Evolutionary conservation across 2,329 filamentous ascomycete genomes (phyloP), one percentile per base, ranked within the genome.

Genomic region (Lasiodiplodia sp.): DNA sequence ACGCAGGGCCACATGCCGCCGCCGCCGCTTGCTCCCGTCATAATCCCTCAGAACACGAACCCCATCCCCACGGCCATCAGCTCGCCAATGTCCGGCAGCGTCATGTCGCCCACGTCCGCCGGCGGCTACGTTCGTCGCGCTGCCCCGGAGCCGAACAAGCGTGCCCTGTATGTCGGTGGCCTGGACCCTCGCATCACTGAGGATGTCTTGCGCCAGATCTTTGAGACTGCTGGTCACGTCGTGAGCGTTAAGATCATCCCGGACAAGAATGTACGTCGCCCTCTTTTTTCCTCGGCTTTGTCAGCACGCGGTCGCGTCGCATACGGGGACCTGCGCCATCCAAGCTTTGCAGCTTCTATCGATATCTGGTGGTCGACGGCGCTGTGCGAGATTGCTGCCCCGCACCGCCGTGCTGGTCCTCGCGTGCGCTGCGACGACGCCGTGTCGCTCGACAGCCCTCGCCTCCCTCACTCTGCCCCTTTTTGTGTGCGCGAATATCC

Each of bases 211-310:
- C 93, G 94, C 78, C 95, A 98, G 82, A 98, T 98, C 76, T 99
- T 99, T 78, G 96, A 99, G 86, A 99, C 96, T 7, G 97, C 94
- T 69, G 96, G 96, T 68, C 96, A 99, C 83, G 96, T 99, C 72
- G 92, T 97, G 83, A 97, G 93, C 78, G 96, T 99, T 79, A 99
- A 99, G 87, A 97, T 99, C 78, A 99, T 99, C 80, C 96, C 96
- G 65, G 96, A 99, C 86, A 99, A 99, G 87, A 99, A 97, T 83
- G 94, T 97, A 84, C 88, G 93, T 71, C 66, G 71, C 72, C 58
- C 49, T 40, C 37, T 56, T 63, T 63, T 64, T 68, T 49, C 60
- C 28, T 37, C 11, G 60, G 60, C 60, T 64, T 64, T 64, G 47
- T 64, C 60, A 52, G 60, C 60, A 52, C 60, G 60, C 31, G 60